Base-by-base conservation (phyloP, 257 asterid genomes). In the Fraxinus anomala region DNA sequence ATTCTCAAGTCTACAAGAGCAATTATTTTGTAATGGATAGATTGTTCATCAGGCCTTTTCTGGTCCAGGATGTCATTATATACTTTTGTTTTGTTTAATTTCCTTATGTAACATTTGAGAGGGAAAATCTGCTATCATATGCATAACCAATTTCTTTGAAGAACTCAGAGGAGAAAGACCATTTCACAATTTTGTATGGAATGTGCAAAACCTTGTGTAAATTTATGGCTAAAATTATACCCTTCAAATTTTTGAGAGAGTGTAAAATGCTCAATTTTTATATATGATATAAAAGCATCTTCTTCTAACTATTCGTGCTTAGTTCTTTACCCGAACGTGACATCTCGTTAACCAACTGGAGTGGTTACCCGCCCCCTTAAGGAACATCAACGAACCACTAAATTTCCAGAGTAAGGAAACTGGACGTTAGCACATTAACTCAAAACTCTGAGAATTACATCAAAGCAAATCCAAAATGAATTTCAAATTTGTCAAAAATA, bases 141-240 rank as follows among this genome's bases (percentile, higher is more conserved):
- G 5, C 3, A 34, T 34, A 34, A 34, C 6, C 37, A 34, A 19
- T 42, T 66, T 67, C 63, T 68, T 5, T 61, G 14, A 34, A 63
- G 74, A 69, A 70, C 28, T 11, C 28, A 37, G 70, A 75, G 83
- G 63, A 49, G 49, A 74, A 34, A 23, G 34, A 40, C 71, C 44
- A n/a, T 54, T 74, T 24, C 24, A 34, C 69, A 74, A 42, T 76
- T 17, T 37, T 7, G 72, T 70, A 36, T 63, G 14, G 9, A 73
- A 23, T 7, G 33, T 75, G 19, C 23, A 28, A 24, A 73, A 30
- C 69, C 28, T 33, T 30, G 77, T 67, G 59, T 73, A 54, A 54
- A 54, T 54, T 6, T 5, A 54, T 54, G 21, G 65, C 65, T 19
- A 42, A 42, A 42, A 40, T 42, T 39, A 28, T 61, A n/a, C 36